Evolutionary conservation across 1,284 basidiomycete genomes (phyloP), one percentile per base, ranked within the genome.

Genomic region (Ceratobasidium sp.): DNA sequence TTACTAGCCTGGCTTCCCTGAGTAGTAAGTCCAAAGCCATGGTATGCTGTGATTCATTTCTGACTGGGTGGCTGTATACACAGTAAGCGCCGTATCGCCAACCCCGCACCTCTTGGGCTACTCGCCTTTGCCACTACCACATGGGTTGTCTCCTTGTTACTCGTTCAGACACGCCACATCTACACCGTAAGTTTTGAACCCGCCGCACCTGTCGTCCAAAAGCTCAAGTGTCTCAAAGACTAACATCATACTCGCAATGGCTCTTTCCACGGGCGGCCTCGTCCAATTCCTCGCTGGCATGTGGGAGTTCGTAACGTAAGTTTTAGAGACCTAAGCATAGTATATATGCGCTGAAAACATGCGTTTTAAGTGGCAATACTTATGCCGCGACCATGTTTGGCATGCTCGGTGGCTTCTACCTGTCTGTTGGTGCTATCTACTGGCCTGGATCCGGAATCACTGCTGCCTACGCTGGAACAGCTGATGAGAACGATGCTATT

Each of bases 171-270:
- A 79, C 70, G 68, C 27, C 45, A 60, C 49, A 38, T 69, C 34
- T 60, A 58, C 80, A 32, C 62, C 49, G 69, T 70, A 70, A 42
- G 69, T 69, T 22, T 25, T 20, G 12, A 22, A 40, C n/a, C n/a
- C n/a, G n/a, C n/a, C n/a, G n/a, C n/a, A n/a, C n/a, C 64, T 84
- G 84, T 69, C 72, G 83, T 8, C 80, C 78, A 13, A 84, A 7
- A 43, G n/a, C 45, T 2, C 17, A 31, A 15, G 15, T 29, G 2
- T 58, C 54, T 40, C 45, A 31, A 45, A 45, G 32, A 77, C 77
- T 22, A 80, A 79, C 71, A 72, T 80, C 53, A 76, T 79, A 60
- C 74, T 78, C 17, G 75, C 75, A 43, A 72, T 75, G 32, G 75
- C 74, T 17, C 69, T 73, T 20, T 55, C 53, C 29, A 55, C 58